Evolutionary conservation across 192 early-diverging fungal species (phyloP).

Genomic region (Phlyctochytrium arcticum): DNA sequence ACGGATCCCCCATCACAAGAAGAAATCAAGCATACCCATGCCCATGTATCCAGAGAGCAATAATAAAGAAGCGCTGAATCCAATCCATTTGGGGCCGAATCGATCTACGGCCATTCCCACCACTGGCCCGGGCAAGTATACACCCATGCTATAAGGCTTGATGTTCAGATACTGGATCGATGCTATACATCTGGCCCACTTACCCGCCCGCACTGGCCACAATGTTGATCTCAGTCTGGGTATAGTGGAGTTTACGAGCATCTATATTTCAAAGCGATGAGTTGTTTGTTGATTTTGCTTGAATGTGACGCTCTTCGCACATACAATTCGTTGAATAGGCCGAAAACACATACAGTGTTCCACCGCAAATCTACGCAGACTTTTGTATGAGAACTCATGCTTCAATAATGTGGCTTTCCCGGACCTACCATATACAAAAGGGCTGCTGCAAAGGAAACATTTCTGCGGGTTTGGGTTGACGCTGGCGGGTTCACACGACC

Average conservation of each 20-base stretch:
- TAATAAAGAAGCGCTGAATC: neutral
- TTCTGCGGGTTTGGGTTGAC: too few relatives aligned
- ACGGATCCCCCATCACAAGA: too few relatives aligned
- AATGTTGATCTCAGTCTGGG: constrained; percentile 56
- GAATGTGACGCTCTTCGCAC: neutral
- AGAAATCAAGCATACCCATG: constrained; percentile 9
- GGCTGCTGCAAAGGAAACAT: constrained; percentile 25
- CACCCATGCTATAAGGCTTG: constrained; percentile 42
- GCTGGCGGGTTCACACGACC: too few relatives aligned
- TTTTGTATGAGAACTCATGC: neutral
- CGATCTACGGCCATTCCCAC: constrained; percentile 48
- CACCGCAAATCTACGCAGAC: constrained; percentile 20
- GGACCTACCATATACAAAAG: constrained; percentile 30
- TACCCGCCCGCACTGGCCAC: constrained; percentile 60
- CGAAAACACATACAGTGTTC: constrained; percentile 66
- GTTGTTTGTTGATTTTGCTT: too few relatives aligned
- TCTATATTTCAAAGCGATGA: constrained; percentile 35
- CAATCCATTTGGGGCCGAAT: constrained; percentile 26
- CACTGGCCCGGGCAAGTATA: constrained; percentile 61
- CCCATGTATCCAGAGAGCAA: constrained; percentile 8
- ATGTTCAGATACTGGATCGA: neutral
- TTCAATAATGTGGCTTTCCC: too few relatives aligned
- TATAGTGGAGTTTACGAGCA: constrained; percentile 47
- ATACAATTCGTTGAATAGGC: constrained; percentile 44
- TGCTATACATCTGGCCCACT: neutral